Percentiles rank a stretch among this genome's conserved stretches.
These are phyloP conservation scores for Auricularia sp. DNA, from an alignment of 768 basidiomycete species.

Conservation along the genomic window DNA sequence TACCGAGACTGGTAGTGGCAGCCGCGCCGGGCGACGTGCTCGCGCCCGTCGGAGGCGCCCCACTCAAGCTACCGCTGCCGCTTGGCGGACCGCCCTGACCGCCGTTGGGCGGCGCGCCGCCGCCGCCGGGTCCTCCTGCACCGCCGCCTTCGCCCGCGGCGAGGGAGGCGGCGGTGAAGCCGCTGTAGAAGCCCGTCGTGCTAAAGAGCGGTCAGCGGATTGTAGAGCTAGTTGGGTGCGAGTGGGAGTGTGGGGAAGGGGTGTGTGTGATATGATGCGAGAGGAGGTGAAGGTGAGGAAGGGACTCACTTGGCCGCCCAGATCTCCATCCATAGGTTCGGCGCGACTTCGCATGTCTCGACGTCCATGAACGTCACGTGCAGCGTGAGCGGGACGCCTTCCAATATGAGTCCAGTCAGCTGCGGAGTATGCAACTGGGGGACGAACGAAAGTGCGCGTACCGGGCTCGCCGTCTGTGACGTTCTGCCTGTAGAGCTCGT, in stretches of 20 bases:
- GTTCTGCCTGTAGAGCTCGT: neutral
- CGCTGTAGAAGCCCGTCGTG: neutral
- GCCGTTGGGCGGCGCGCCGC: no score
- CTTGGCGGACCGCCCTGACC: neutral
- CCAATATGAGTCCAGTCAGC: no score
- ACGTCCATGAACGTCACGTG: constrained; percentile 1
- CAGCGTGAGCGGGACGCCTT: neutral
- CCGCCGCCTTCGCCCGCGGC: neutral
- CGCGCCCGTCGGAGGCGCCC: neutral
- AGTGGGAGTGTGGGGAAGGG: no score
- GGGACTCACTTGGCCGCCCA: neutral
- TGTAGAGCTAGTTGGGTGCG: neutral
- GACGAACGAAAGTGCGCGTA: neutral
- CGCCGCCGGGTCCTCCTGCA: no score
- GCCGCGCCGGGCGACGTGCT: neutral
- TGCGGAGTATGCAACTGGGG: neutral
- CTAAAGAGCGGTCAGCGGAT: neutral
- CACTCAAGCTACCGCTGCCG: neutral
- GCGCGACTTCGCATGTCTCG: neutral
- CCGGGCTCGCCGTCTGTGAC: neutral
- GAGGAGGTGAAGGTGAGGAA: neutral
- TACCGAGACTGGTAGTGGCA: neutral
- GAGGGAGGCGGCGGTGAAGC: neutral
- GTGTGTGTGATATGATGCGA: no score
- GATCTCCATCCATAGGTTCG: neutral